Evolutionary conservation across 2,329 filamentous ascomycete genomes (phyloP).

Genomic region (Diaporthe velutina): DNA sequence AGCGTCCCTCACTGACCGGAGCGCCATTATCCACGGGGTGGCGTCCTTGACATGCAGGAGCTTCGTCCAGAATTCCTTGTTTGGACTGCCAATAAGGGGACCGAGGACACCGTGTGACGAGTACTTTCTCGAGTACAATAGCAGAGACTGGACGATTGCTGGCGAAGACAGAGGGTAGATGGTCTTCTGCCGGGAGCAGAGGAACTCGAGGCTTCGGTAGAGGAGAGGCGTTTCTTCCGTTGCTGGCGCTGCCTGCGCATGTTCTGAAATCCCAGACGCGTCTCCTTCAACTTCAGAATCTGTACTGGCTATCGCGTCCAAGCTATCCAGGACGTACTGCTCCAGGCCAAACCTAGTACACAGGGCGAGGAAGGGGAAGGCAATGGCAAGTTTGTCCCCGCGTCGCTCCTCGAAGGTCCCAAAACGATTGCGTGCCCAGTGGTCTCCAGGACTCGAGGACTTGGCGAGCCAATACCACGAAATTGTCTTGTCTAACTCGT

Average conservation of each 20-base stretch:
- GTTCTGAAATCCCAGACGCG: background rate
- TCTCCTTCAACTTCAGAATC: background rate
- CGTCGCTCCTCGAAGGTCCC: slow-evolving; percentile 32
- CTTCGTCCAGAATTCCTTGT: slow-evolving; percentile 43
- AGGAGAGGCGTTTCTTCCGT: slow-evolving; percentile 46
- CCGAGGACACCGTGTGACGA: background rate
- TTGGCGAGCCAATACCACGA: slow-evolving; percentile 49
- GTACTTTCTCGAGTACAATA: slow-evolving; percentile 38
- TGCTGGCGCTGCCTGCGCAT: background rate
- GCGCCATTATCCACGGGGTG: slow-evolving; percentile 49
- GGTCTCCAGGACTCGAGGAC: slow-evolving; percentile 45
- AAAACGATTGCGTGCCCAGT: slow-evolving; percentile 51
- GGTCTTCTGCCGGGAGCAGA: slow-evolving; percentile 50
- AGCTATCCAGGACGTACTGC: slow-evolving; percentile 45
- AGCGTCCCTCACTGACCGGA: slow-evolving; percentile 49
- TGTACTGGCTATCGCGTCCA: slow-evolving; percentile 31
- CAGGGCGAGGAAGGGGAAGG: slow-evolving; percentile 48
- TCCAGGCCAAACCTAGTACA: slow-evolving; percentile 51
- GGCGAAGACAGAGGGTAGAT: slow-evolving; percentile 51
- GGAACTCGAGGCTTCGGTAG: slow-evolving; percentile 50
- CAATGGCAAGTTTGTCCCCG: slow-evolving; percentile 21
- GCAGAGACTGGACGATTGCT: slow-evolving; percentile 38
- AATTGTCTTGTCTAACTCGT: slow-evolving; percentile 47
- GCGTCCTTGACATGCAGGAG: slow-evolving; percentile 29
- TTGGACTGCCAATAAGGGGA: slow-evolving; percentile 25